Conservation (phyloP, 1,284 basidiomycete species). For the Ceratobasidium sp. region DNA sequence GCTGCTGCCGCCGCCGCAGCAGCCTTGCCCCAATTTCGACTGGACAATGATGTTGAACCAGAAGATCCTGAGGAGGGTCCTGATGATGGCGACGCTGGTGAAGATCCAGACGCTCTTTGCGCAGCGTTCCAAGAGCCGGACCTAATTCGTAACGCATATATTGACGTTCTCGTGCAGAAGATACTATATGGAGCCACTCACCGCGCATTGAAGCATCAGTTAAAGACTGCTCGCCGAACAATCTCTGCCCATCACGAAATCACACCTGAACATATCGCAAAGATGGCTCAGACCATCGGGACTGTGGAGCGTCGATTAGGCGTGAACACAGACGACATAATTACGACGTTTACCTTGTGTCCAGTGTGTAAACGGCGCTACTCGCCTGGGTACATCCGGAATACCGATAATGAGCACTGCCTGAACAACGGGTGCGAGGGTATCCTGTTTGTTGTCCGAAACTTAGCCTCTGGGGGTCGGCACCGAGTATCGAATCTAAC, state of each 20-base stretch:
- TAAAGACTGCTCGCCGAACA: slow-evolving; percentile 5
- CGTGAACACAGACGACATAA: background rate
- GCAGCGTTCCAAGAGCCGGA: slow-evolving; percentile 22
- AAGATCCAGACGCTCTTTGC: too few species aligned
- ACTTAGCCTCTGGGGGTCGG: background rate
- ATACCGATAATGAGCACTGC: background rate
- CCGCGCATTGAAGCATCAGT: slow-evolving; percentile 19
- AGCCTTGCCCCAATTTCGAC: too few species aligned
- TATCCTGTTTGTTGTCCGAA: background rate
- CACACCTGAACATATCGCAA: background rate
- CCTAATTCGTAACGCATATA: slow-evolving; percentile 20
- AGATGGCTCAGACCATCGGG: slow-evolving; percentile 33
- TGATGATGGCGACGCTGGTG: too few species aligned
- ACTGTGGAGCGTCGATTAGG: slow-evolving; percentile 21
- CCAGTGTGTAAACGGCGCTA: slow-evolving; percentile 18
- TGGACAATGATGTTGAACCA: too few species aligned
- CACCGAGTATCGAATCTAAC: background rate
- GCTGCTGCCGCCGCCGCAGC: background rate
- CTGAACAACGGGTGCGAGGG: slow-evolving; percentile 16
- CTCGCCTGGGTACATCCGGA: background rate
- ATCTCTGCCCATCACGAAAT: background rate
- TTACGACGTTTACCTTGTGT: slow-evolving; percentile 20
- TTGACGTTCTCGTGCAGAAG: slow-evolving; percentile 34
- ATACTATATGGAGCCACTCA: slow-evolving; percentile 6
- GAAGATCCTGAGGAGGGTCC: too few species aligned